Evolutionary conservation across 164 flowering plant genomes (phyloP).

Genomic region (Magnolia sinica): DNA sequence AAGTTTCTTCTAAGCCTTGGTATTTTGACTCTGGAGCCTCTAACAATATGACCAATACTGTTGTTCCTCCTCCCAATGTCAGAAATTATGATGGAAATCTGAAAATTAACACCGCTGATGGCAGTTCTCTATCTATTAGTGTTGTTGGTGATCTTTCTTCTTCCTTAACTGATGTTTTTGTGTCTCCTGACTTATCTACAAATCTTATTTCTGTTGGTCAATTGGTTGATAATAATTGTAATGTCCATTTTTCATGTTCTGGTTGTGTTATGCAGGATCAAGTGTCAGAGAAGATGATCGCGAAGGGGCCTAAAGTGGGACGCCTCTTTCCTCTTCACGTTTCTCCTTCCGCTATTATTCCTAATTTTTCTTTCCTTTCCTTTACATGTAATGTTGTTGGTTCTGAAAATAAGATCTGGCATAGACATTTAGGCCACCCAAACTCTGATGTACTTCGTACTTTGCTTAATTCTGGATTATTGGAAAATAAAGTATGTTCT

Average conservation of each 20-base stretch:
- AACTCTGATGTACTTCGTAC: background rate
- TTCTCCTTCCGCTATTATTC: background rate
- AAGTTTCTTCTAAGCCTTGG: background rate
- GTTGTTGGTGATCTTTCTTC: too few relatives aligned
- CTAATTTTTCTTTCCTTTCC: background rate
- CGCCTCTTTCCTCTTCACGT: background rate
- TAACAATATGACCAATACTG: background rate
- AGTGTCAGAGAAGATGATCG: conserved; percentile 1
- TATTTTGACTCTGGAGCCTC: background rate
- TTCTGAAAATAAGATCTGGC: background rate
- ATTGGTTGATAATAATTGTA: conserved; percentile 5
- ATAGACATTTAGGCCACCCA: background rate
- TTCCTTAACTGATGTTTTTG: too few relatives aligned
- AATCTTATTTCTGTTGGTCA: background rate
- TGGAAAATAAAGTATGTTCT: background rate
- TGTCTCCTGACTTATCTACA: too few relatives aligned
- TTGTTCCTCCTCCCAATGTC: too few relatives aligned
- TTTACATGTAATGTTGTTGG: too few relatives aligned
- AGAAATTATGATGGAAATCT: too few relatives aligned
- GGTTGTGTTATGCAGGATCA: background rate
- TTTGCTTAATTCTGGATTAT: conserved; percentile 1
- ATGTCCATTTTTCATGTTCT: background rate
- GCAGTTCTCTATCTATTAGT: background rate
- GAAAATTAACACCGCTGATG: background rate
- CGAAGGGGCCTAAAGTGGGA: background rate